A percentile compares a stretch with the other conserved stretches of the same genome.
Conservation (phyloP, 192 early-diverging fungal species). For the Gryganskiella cystojenkinii region DNA sequence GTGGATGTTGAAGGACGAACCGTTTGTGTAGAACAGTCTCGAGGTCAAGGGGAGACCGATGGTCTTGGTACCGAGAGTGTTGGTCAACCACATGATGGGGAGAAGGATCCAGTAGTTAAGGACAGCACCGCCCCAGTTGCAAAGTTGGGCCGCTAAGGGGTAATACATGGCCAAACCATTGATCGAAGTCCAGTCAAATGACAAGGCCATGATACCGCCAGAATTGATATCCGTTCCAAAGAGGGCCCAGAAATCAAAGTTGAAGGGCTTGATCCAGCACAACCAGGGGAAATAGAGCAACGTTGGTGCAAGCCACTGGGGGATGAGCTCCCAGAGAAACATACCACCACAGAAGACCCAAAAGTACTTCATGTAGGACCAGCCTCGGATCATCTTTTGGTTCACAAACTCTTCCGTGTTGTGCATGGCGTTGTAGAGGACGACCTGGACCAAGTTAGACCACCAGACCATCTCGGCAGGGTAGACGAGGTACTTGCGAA, state of each 20-base stretch:
- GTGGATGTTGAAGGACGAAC: slow-evolving; percentile 11
- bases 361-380: slow-evolving; percentile 53
- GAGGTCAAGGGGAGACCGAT: slow-evolving; percentile 21
- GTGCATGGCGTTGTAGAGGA: slow-evolving; percentile 59
- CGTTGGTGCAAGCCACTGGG: slow-evolving; percentile 31
- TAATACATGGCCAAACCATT: slow-evolving; percentile 26
- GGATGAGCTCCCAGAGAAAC: slow-evolving; percentile 60
- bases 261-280: slow-evolving; percentile 38
- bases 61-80: slow-evolving; percentile 32
- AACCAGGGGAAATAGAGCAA: slow-evolving; percentile 37
- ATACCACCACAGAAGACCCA: slow-evolving; percentile 41
- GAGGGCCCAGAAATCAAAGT: slow-evolving; percentile 29
- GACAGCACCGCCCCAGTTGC: slow-evolving; percentile 66
- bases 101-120: slow-evolving; percentile 75
- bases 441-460: slow-evolving; percentile 66
- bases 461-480: slow-evolving; percentile 92
- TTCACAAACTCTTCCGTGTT: slow-evolving; percentile 30
- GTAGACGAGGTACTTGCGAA: slow-evolving; percentile 81
- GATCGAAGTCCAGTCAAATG: slow-evolving; percentile 75
- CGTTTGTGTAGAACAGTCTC: slow-evolving; percentile 15
- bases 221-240: slow-evolving; percentile 58
- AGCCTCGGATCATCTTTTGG: slow-evolving; percentile 14
- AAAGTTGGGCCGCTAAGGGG: slow-evolving; percentile 63
- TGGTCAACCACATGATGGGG: slow-evolving; percentile 71
- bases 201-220: slow-evolving; percentile 72